Conservation (phyloP, 106 monocot species). For the Apostasia ramifera region DNA sequence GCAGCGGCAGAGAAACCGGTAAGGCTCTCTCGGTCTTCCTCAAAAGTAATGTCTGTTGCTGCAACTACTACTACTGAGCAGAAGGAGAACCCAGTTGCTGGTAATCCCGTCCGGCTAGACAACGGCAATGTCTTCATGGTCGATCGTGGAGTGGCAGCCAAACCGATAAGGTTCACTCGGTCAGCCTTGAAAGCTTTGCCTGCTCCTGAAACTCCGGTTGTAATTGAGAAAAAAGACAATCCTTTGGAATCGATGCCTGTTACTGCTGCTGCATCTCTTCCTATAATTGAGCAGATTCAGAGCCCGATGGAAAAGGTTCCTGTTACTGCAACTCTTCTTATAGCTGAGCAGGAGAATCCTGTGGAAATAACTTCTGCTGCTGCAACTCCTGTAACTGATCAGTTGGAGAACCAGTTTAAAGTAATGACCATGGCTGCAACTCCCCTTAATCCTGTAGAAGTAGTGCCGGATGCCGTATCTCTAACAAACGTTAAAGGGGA, state of each 20-base stretch:
- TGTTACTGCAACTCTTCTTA: neutral
- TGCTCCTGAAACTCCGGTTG: neutral
- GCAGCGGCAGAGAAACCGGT: neutral
- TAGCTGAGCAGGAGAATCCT: neutral
- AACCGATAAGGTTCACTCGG: constrained; percentile 24
- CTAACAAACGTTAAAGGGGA: neutral
- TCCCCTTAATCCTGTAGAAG: too few species aligned
- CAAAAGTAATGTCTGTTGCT: too few species aligned
- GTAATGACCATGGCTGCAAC: too few species aligned
- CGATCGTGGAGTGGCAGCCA: neutral
- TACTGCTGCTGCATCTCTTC: too few species aligned
- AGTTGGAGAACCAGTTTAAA: neutral
- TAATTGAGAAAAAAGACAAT: too few species aligned
- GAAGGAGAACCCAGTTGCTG: too few species aligned
- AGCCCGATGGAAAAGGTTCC: neutral
- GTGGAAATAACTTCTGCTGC: neutral
- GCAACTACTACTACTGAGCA: too few species aligned
- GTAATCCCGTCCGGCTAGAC: too few species aligned
- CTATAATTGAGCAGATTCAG: too few species aligned
- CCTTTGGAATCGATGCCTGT: too few species aligned
- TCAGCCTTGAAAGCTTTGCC: constrained; percentile 15
- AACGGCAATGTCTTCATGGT: neutral
- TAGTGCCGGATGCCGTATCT: too few species aligned
- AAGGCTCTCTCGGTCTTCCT: constrained; percentile 30
- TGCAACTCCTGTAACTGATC: neutral